These are phyloP conservation scores for Hortaea werneckii DNA, from an alignment of 2,329 filamentous ascomycete species.

Conservation along the genomic window DNA sequence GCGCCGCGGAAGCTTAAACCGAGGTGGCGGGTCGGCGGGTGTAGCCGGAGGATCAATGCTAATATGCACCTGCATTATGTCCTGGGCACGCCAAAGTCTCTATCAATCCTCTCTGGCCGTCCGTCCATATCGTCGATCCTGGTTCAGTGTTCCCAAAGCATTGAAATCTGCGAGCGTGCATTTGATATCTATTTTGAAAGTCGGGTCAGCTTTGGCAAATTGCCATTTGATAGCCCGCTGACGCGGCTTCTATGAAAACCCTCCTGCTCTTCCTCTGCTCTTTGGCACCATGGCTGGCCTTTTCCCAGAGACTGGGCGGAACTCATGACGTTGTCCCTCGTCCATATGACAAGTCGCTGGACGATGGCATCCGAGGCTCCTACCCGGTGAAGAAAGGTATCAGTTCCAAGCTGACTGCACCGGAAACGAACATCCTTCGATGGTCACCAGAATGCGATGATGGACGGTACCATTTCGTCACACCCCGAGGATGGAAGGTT, in stretches of 20 bases:
- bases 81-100: too few species aligned
- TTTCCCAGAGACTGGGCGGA: background rate
- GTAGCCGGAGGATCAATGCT: too few species aligned
- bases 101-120: too few species aligned
- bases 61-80: too few species aligned
- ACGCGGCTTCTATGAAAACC: background rate
- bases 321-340: background rate
- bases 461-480: constrained; percentile 14
- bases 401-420: constrained; percentile 9
- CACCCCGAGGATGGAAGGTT: constrained; percentile 11
- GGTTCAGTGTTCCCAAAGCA: too few species aligned
- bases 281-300: background rate
- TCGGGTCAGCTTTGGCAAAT: too few species aligned
- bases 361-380: background rate
- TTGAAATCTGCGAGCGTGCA: too few species aligned
- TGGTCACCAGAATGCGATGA: constrained; percentile 9
- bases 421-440: constrained; percentile 6
- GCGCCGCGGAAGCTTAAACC: too few species aligned
- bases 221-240: too few species aligned
- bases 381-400: constrained; percentile 9
- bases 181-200: too few species aligned
- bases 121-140: too few species aligned
- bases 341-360: constrained; percentile 2
- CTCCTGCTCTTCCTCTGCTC: background rate
- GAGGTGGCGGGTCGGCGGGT: too few species aligned